Base-by-base conservation (phyloP, 768 basidiomycete genomes). In the Serendipita sp. region DNA sequence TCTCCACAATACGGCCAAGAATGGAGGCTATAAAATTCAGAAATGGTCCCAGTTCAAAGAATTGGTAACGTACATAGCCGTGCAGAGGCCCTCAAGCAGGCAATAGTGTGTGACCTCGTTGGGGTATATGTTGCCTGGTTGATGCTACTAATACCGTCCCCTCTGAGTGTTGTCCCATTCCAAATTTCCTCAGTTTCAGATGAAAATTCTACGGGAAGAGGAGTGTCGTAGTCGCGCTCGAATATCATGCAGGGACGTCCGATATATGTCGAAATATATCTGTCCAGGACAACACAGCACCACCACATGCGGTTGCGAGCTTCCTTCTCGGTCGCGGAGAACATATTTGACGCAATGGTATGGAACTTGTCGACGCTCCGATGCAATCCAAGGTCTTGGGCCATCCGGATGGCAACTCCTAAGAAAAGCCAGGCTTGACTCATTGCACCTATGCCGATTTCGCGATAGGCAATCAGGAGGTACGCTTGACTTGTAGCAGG, bases 371-470 rank as follows among this genome's bases (percentile, higher is more conserved):
- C 89, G 35, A 90, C 86, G 68, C 79, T 80, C 41, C 88, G 80
- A 70, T 91, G 89, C 80, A 91, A 82, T 5, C 89, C 89, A 64
- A 91, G 73, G 73, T 91, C 89, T 74, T 90, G 89, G 15, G 89
- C 89, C 89, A 93, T 91, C n/a, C 91, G 81, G 44, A 93, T 85
- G 0, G 87, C 90, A 86, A 90, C 88, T 10, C 91, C 90, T 18
- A 85, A 81, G 70, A 86, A 90, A 8, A 84, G 80, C 91, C 91
- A 94, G 36, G 88, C 85, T 73, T 86, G 83, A 5, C 86, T 85
- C 90, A 92, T 94, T 16, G 88, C 83, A 41, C 73, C 91, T 66
- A 91, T 88, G 2, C 91, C 91, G 46, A 91, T 81, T 73, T 94
- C 90, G 5, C 91, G 80, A 71, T 88, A 92, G 4, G 86, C 86